phyloP scores from a whole-genome alignment of 129 eudicot species.

The Tagetes erecta region DNA sequence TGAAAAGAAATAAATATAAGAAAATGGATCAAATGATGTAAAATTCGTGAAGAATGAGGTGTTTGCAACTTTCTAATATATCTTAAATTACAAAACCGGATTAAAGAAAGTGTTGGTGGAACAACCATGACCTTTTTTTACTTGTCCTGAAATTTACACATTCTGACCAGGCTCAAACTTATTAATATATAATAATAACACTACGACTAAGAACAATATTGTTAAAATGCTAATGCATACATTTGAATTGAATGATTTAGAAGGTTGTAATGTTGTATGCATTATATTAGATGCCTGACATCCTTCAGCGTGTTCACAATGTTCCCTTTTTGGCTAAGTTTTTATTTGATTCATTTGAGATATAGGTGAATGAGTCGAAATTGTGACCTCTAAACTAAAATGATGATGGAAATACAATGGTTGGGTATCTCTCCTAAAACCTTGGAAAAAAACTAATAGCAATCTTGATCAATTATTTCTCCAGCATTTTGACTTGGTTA shows the following conservation, averaged over 20 bases:
- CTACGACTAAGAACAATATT: not conserved
- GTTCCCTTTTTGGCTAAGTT: not conserved
- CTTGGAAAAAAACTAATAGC: not conserved
- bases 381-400: not conserved
- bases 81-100: not conserved
- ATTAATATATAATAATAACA: not conserved
- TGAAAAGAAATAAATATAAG: not conserved
- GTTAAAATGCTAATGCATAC: not conserved
- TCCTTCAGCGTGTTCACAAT: not conserved
- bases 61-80: not conserved
- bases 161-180: not conserved
- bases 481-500: not conserved
- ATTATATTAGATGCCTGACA: not conserved
- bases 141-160: not conserved
- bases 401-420: not conserved
- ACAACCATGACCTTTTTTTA: not conserved
- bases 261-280: not conserved
- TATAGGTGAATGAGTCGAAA: not conserved
- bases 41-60: not conserved
- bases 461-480: not conserved
- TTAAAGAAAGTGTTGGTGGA: not conserved
- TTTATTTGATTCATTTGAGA: not conserved
- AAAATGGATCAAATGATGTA: not conserved
- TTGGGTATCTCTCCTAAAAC: not conserved
- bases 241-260: not conserved